Conservation (phyloP, 2,329 filamentous ascomycete genomes). For the Diplodia mutila region DNA sequence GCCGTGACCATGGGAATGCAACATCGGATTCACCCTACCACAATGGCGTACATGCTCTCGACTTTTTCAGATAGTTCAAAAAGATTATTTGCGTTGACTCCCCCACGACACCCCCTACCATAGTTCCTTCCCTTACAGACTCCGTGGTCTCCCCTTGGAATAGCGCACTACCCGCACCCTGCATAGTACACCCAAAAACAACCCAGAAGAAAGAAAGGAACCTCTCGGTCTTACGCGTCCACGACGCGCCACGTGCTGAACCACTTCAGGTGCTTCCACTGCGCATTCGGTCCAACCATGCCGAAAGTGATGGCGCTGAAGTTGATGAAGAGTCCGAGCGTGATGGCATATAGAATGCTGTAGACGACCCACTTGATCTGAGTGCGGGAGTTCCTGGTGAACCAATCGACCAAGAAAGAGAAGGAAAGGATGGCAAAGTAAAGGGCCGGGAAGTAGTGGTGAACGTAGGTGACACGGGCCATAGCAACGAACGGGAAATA, state of each 20-base stretch:
- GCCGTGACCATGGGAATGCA: constrained; percentile 15
- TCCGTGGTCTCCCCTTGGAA: neutral
- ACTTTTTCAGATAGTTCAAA: constrained; percentile 3
- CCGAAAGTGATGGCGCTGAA: constrained; percentile 97
- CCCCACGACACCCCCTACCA: neutral
- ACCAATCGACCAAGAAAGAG: constrained; percentile 88
- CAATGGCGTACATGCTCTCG: neutral
- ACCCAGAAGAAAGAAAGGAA: constrained; percentile 5
- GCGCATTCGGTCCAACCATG: constrained; percentile 80
- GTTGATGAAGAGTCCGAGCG: constrained; percentile 82
- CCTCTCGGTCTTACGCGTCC: constrained; percentile 48
- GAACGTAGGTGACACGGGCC: constrained; percentile 98
- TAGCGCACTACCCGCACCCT: neutral
- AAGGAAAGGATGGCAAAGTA: constrained; percentile 94
- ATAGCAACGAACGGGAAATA: constrained; percentile 96
- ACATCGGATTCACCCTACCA: neutral
- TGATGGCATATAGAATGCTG: constrained; percentile 69
- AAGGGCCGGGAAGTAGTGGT: constrained; percentile 97
- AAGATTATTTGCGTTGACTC: neutral
- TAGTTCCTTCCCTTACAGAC: neutral
- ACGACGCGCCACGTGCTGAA: constrained; percentile 83
- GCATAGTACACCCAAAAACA: neutral
- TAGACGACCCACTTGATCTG: constrained; percentile 71
- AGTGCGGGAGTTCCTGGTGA: constrained; percentile 68
- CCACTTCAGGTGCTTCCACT: constrained; percentile 95